Conservation (phyloP, 768 basidiomycete species). For the Auriscalpium microsporum region DNA sequence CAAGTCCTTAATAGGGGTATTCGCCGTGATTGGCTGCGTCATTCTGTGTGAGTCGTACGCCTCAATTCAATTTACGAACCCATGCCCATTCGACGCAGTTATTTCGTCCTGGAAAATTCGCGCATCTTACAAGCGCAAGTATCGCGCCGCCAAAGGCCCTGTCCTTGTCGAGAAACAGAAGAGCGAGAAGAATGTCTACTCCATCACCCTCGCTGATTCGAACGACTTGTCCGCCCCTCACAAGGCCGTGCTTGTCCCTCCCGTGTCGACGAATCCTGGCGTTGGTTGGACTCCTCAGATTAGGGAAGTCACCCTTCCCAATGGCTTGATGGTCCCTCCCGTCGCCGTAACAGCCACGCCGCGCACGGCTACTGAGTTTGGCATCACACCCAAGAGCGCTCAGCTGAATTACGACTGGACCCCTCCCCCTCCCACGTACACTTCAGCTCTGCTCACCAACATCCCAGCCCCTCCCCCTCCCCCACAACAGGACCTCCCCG, state of each 20-base stretch:
- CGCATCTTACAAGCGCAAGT: slow-evolving; percentile 4
- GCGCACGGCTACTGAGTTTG: slow-evolving; percentile 3
- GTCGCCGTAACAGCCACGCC: slow-evolving; percentile 24
- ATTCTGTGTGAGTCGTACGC: slow-evolving; percentile 15
- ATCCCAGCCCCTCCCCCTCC: slow-evolving; percentile 19
- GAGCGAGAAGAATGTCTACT: neutral
- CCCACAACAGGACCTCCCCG: slow-evolving; percentile 2
- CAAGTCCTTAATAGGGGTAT: slow-evolving; percentile 18
- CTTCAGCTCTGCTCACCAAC: neutral
- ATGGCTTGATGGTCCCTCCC: slow-evolving; percentile 4
- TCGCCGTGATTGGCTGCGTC: slow-evolving; percentile 21
- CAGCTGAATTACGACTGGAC: neutral
- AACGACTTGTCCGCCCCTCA: neutral
- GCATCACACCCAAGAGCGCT: slow-evolving; percentile 4
- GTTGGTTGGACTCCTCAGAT: slow-evolving; percentile 14
- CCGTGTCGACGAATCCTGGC: neutral
- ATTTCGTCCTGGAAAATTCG: slow-evolving; percentile 14
- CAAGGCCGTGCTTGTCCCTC: neutral
- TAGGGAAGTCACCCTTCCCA: slow-evolving; percentile 5
- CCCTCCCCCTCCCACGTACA: slow-evolving; percentile 6
- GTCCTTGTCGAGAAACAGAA: neutral
- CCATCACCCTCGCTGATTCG: neutral
- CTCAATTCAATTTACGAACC: neutral
- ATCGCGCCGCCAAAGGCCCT: neutral
- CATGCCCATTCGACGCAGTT: slow-evolving; percentile 2